Conservation (phyloP, 768 basidiomycete genomes). For the Dendrothele bispora region DNA sequence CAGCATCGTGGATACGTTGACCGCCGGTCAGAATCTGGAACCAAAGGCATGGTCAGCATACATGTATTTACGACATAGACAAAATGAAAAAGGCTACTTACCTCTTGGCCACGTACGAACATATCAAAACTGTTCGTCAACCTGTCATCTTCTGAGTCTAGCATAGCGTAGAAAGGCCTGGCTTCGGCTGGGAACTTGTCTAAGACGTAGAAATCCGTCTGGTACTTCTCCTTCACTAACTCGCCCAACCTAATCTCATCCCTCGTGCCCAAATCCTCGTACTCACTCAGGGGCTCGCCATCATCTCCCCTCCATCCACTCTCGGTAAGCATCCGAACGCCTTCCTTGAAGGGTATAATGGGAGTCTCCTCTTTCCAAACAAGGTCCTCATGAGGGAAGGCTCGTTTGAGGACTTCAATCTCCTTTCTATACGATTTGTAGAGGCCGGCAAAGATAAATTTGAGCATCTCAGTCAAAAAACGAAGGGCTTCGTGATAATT, state of each 20-base stretch:
- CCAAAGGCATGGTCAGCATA: too few species aligned
- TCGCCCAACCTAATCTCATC: conserved; percentile 48
- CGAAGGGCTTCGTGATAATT: conserved; percentile 52
- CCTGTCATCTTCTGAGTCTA: conserved; percentile 37
- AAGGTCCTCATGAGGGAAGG: conserved; percentile 55
- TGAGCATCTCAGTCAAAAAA: conserved; percentile 42
- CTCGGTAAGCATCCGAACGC: conserved; percentile 51
- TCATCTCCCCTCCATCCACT: conserved; percentile 37
- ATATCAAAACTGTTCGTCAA: conserved; percentile 57
- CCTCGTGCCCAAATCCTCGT: conserved; percentile 52
- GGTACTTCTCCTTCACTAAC: conserved; percentile 49
- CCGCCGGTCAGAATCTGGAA: conserved; percentile 54
- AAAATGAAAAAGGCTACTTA: too few species aligned
- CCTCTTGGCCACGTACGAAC: conserved; percentile 58
- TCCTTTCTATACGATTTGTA: background rate
- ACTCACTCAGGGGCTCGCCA: conserved; percentile 32
- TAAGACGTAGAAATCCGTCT: conserved; percentile 56
- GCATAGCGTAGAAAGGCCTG: conserved; percentile 60
- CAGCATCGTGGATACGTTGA: conserved; percentile 50
- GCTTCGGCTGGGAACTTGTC: conserved; percentile 54
- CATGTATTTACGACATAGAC: too few species aligned
- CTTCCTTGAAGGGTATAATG: conserved; percentile 49
- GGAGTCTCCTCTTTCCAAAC: conserved; percentile 56
- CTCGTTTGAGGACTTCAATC: conserved; percentile 19
- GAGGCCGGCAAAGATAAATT: conserved; percentile 40